Base-by-base conservation (phyloP, 2,329 filamentous ascomycete species). In the Neophaeococcomyces aloes region DNA sequence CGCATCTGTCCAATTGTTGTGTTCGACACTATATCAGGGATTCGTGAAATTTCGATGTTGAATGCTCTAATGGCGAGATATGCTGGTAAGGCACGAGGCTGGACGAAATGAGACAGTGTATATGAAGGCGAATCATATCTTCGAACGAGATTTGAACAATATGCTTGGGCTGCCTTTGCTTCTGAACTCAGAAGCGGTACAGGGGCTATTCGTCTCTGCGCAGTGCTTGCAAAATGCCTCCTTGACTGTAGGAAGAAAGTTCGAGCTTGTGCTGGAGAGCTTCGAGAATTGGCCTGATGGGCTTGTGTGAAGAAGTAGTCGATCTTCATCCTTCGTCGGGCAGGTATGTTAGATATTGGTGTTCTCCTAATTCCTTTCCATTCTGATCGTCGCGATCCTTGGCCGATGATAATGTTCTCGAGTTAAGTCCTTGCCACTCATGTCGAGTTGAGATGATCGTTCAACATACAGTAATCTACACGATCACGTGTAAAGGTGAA, bases 41-140 rank as follows among this genome's bases (percentile, higher is more conserved):
- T 83, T 45, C 85, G 78, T 34, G 89, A 85, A 48, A 95, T 76
- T 62, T 95, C 89, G 56, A 96, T 75, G 60, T 98, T 98, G 63
- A 98, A 79, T 39, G 88, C 83, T 50, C 89, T 84, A 46, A 98
- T 78, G 47, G 88, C 86, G 54, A 94, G 76, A 65, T 96, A 95
- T 53, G 86, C 82, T 63, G 93, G 81, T 57, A 79, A 80, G 10
- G 82, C 74, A 23, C 80, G 72, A 2, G 69, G 70, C 1, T 86
- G 87, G 48, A 95, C 76, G 65, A 95, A 94, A 48, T 85, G 81
- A 51, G 85, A 81, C 47, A 95, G 78, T 29, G 91, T 75, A 60
- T 86, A 86, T 13, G 91, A 87, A 50, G 93, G 85, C 44, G 87
- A 82, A 64, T 98, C 91, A 64, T 86, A 86, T 61, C 81, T 82